Evolutionary conservation across 768 basidiomycete genomes (phyloP), one percentile per base, ranked within the genome.

Genomic region (Termitomyces sp.): DNA sequence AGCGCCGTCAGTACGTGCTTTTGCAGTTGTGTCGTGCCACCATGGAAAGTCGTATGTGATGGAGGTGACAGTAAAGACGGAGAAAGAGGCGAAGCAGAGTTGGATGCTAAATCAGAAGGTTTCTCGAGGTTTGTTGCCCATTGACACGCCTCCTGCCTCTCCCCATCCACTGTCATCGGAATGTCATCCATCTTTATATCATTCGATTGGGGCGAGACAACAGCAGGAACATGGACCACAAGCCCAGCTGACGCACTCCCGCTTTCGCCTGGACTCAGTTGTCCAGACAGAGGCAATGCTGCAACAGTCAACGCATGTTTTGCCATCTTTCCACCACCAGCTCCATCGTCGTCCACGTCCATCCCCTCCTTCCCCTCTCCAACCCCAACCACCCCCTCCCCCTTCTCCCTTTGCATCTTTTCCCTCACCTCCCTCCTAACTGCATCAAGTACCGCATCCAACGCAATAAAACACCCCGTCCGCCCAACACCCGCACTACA

Each of bases 401-500:
- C 21, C 29, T 25, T 23, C 32, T 46, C 54, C n/a, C 17, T 25
- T 5, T 27, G 51, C 43, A 53, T 53, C 60, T 62, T 55, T 42
- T 63, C 60, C 60, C 68, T 69, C 65, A 87, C 63, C 71, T 93
- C 89, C 50, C 78, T 69, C 64, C 82, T 74, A 4, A 94, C 73
- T 5, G 83, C 87, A 66, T 92, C 90, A 53, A 95, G 74, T n/a
- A 92, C 77, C 8, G 92, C 87, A 68, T 94, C 92, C 1, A 96
- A 83, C 8, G 91, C 85, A 66, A 98, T 94, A 69, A 92, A 98
- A 25, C 90, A 91, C 21, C 96, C 96, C 0, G 96, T 98, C 41
- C 96, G 82, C 0, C 96, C 96, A 6, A 97, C 94, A 19, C 96
- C 96, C 0, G 96, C 96, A 31, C 92, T 95, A 67, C 95, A 95